These are phyloP conservation scores for Aphanomyces cochlioides DNA, from an alignment of 352 stramenopile species.

Conservation along the genomic window DNA sequence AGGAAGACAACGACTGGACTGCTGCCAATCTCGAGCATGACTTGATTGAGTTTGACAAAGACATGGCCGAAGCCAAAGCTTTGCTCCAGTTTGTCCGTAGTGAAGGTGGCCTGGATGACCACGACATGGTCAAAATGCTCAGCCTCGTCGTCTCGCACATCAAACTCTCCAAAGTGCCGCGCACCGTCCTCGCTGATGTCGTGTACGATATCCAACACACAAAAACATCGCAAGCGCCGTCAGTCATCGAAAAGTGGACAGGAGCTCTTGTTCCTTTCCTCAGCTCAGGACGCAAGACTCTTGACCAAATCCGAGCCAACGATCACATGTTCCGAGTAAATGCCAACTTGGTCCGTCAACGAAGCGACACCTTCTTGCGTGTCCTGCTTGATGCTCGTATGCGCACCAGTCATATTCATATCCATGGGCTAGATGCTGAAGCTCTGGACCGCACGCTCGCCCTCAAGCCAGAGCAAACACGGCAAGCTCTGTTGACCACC, in stretches of 20 bases:
- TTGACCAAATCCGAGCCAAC: conserved; percentile 68
- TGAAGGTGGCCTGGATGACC: conserved; percentile 54
- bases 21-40: conserved; percentile 84
- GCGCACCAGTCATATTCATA: conserved; percentile 79
- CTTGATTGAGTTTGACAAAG: conserved; percentile 80
- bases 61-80: conserved; percentile 59
- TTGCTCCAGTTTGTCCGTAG: conserved; percentile 51
- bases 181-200: conserved; percentile 87
- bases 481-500: conserved; percentile 73
- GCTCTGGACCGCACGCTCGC: conserved; percentile 56
- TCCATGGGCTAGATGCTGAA: conserved; percentile 69
- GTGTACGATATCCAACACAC: conserved; percentile 60
- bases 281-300: conserved; percentile 70
- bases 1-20: conserved; percentile 76
- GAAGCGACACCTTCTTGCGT: conserved; percentile 74
- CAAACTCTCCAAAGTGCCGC: conserved; percentile 81
- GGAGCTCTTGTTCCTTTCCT: conserved; percentile 71
- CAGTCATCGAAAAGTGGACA: conserved; percentile 43
- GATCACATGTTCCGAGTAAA: conserved; percentile 37
- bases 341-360: conserved; percentile 72
- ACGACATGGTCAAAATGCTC: conserved; percentile 82
- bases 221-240: conserved; percentile 61
- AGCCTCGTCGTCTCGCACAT: conserved; percentile 79
- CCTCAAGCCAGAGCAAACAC: conserved; percentile 49
- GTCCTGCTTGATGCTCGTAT: conserved; percentile 77